Evolutionary conservation across 495 filamentous ascomycete genomes (phyloP).

Genomic region (Beverwykella pulmonaria): DNA sequence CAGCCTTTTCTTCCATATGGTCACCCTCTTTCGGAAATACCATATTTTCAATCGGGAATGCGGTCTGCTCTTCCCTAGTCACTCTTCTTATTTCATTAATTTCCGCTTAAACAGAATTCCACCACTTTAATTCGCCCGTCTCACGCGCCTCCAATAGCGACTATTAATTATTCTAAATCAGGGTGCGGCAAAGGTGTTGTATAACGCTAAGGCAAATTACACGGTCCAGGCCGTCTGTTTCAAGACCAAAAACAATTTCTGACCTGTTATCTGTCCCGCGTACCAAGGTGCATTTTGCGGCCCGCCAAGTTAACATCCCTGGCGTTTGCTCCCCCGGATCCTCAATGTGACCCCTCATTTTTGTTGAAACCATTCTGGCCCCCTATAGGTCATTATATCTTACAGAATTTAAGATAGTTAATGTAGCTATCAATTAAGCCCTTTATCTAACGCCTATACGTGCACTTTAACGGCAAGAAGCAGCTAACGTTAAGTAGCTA

Average conservation of each 20-base stretch:
- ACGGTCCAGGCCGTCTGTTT: not conserved
- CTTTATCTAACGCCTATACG: too few species aligned
- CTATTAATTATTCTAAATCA: not conserved
- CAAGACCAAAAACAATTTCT: not conserved
- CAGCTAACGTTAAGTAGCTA: too few species aligned
- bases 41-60: not conserved
- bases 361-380: too few species aligned
- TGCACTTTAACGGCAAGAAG: too few species aligned
- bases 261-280: not conserved
- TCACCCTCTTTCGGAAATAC: not conserved
- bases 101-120: not conserved
- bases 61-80: not conserved
- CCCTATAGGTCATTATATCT: too few species aligned
- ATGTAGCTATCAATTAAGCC: too few species aligned
- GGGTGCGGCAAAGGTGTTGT: not conserved
- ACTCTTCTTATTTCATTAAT: not conserved
- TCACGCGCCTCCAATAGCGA: not conserved
- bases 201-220: not conserved
- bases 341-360: not conserved
- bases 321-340: not conserved
- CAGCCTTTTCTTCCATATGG: not conserved
- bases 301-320: not conserved
- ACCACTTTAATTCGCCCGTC: not conserved
- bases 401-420: too few species aligned
- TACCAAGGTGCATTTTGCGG: not conserved